phyloP scores from a whole-genome alignment of 73 alveolate species.

The Paramecium sonneborni region DNA sequence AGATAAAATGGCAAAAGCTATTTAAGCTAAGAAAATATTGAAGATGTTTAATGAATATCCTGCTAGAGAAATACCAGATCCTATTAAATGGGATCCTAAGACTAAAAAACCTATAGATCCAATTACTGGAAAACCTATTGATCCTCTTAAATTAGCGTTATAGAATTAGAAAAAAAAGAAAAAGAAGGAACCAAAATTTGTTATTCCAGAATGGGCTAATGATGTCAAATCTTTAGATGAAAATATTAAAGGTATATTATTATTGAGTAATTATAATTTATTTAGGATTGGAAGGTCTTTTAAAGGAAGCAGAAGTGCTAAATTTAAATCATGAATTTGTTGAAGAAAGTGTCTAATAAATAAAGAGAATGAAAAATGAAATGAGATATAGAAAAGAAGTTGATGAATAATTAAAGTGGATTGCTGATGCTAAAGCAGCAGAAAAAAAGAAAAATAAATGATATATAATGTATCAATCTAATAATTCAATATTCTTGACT shows the following conservation, averaged over 20 bases:
- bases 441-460: conserved; percentile 54
- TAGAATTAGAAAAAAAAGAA: conserved; percentile 71
- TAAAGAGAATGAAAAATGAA: conserved; percentile 48
- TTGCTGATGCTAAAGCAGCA: conserved; percentile 55
- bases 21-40: conserved; percentile 86
- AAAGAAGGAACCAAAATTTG: conserved; percentile 92
- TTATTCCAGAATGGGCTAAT: conserved; percentile 94
- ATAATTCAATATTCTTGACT: conserved; percentile 60
- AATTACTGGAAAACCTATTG: conserved; percentile 72
- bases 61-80: conserved; percentile 91
- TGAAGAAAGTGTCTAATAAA: conserved; percentile 36
- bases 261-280: not conserved
- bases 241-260: conserved; percentile 10
- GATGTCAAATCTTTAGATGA: conserved; percentile 77
- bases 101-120: conserved; percentile 72
- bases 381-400: conserved; percentile 55
- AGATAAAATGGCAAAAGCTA: conserved; percentile 84
- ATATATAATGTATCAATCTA: conserved; percentile 54
- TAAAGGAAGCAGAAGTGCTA: conserved; percentile 31
- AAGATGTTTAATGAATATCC: conserved; percentile 91
- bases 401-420: conserved; percentile 36
- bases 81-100: conserved; percentile 84
- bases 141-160: conserved; percentile 59
- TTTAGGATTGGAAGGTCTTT: conserved; percentile 26
- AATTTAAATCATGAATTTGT: not conserved